Base-by-base conservation (phyloP, 768 basidiomycete genomes). In the Lepiota venenata region DNA sequence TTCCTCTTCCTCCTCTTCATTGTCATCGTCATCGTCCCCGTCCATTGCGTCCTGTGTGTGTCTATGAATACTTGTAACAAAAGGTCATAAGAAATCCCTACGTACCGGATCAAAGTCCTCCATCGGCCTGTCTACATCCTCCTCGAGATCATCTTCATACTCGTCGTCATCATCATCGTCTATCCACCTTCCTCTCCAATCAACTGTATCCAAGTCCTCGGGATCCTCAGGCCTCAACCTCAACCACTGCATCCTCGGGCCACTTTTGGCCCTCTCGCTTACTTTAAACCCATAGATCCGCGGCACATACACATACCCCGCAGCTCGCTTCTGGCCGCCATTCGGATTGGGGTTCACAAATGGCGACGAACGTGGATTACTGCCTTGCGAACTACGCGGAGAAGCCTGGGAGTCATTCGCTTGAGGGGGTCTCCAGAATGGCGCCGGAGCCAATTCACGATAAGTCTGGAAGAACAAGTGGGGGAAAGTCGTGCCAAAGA, bases 401-500 rank as follows among this genome's bases (percentile, higher is more conserved):
- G 83, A 82, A 7, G 83, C 72, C 1, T 87, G 85, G 4, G 82
- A 76, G 0, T 79, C 76, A 12, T 80, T 79, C 2, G 81, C 70
- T 11, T 79, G 74, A 5, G 73, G 74, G n/a, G 84, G 79, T 60
- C 88, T 91, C 82, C 84, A 94, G 73, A 93, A 98, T 2, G 95
- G 93, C 21, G 93, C 91, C 0, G 95, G 91, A 8, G 92, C 85
- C n/a, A 95, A 81, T 67, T 96, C 93, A 21, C 91, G 90, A 73
- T 96, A 98, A 58, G 91, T 94, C 66, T 98, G 94, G 80, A 98
- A 98, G 74, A 98, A 96, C 21, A 99, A 79, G 64, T 98, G 94
- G 1, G 95, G 79, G 69, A 99, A 99, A n/a, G 96, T 98, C 0
- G 96, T 98, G 18, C 97, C 97, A 74, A 99, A 99, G 75, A 98